Evolutionary conservation across 768 basidiomycete genomes (phyloP), one percentile per base, ranked within the genome.

Genomic region (Fomitopsis serialis): DNA sequence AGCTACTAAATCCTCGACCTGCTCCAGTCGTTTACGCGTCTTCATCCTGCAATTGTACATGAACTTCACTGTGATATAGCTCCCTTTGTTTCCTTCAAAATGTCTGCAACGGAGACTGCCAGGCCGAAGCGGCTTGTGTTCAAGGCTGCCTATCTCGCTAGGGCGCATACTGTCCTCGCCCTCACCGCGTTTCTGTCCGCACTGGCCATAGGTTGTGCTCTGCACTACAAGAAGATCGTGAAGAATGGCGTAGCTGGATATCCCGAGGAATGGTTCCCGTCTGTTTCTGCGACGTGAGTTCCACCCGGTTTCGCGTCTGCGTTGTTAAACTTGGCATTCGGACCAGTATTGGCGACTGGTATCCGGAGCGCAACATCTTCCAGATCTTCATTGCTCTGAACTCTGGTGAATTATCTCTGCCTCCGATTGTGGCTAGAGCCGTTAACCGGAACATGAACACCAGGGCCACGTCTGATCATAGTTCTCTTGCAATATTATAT

Each of bases 231-330:
- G 58, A 86, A 87, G 64, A 82, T 96, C 25, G 90, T 92, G 35
- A 90, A 88, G 73, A 96, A 96, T 63, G 80, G 76, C 13, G 78
- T 94, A 11, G 87, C 87, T 46, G 84, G 78, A 13, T 95, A 87
- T 62, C 92, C 92, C 0, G 71, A 91, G 45, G 92, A 96, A 64
- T 94, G 88, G 88, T 89, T 90, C 58, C 93, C 93, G 7, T 92
- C 90, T 4, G 93, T 96, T 9, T 90, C 89, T 36, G 85, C 87
- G 12, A 87, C 89, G 84, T 88, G 64, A 56, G 85, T 74, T 7
- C 29, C 43, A 21, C 23, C 23, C 15, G n/a, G 21, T 40, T 48
- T 8, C 10, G 23, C 13, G 12, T 6, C 40, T 12, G 23, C 22
- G 35, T 15, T 13, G 8, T 50, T 27, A 13, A 22, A 32, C 29